A percentile compares a stretch with the other conserved stretches of the same genome.
phyloP scores from a whole-genome alignment of 1,284 basidiomycete genomes.

The Athelia sp. region DNA sequence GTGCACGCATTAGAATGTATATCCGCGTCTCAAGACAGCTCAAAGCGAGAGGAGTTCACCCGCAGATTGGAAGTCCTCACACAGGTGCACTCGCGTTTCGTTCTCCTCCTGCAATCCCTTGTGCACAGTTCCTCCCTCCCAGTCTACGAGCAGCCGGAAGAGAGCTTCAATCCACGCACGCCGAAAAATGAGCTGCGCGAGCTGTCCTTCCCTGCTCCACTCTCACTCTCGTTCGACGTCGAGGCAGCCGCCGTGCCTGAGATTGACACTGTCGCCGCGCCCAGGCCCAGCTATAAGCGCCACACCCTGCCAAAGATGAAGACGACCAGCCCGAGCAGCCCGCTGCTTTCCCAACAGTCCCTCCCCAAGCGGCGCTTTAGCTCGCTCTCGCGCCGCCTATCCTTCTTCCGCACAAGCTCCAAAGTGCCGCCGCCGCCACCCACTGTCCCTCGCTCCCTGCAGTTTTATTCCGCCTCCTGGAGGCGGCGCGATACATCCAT shows the following conservation, averaged over 20 bases:
- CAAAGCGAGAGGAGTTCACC: constrained; percentile 32
- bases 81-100: constrained; percentile 65
- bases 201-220: constrained; percentile 63
- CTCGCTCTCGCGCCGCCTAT: background rate
- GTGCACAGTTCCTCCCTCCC: constrained; percentile 51
- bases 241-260: background rate
- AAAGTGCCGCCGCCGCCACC: constrained; percentile 39
- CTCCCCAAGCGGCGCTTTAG: background rate
- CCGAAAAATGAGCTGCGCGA: constrained; percentile 40
- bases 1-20: constrained; percentile 52
- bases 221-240: constrained; percentile 25
- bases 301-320: background rate
- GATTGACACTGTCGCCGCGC: background rate
- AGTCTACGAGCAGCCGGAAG: constrained; percentile 13
- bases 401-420: constrained; percentile 9
- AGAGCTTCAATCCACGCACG: constrained; percentile 9
- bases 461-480: constrained; percentile 50
- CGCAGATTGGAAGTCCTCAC: constrained; percentile 41
- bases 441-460: constrained; percentile 46
- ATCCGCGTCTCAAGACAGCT: constrained; percentile 28
- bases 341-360: constrained; percentile 4
- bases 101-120: constrained; percentile 65
- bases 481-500: constrained; percentile 23
- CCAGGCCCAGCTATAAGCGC: background rate
- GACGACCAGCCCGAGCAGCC: too few relatives aligned